These are phyloP conservation scores for Ochetophila trinervis DNA, from an alignment of 306 rosid genomes.

Conservation along the genomic window DNA sequence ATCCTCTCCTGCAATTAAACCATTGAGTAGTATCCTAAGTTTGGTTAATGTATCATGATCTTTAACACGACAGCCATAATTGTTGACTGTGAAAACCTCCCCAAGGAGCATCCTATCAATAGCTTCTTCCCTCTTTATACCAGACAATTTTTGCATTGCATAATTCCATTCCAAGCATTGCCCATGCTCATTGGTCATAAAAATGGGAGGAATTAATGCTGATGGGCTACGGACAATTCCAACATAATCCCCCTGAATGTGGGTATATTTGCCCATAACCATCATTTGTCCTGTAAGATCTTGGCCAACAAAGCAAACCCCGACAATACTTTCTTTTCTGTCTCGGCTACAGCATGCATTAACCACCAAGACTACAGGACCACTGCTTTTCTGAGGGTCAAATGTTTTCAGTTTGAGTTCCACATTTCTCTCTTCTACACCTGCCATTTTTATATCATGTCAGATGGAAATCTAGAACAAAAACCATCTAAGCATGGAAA, in stretches of 20 bases:
- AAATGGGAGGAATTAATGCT: constrained; percentile 44
- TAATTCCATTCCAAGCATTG: constrained; percentile 45
- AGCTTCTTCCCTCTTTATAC: constrained; percentile 41
- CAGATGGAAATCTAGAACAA: not conserved
- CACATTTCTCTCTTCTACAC: constrained; percentile 33
- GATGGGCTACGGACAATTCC: constrained; percentile 44
- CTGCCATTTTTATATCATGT: constrained; percentile 22
- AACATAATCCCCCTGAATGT: constrained; percentile 42
- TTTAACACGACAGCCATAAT: constrained; percentile 39
- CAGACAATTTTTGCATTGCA: constrained; percentile 43
- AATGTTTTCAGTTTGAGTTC: constrained; percentile 41
- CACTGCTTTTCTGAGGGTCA: constrained; percentile 24
- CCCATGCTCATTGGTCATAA: constrained; percentile 38
- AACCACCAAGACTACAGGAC: constrained; percentile 36
- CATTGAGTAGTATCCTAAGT: constrained; percentile 34
- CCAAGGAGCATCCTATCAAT: constrained; percentile 36
- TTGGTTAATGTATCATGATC: constrained; percentile 38
- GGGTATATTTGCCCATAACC: constrained; percentile 37
- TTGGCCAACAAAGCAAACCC: constrained; percentile 37
- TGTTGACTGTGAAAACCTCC: constrained; percentile 36
- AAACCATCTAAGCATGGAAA: not conserved
- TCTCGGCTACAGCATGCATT: constrained; percentile 46
- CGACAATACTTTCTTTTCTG: constrained; percentile 33
- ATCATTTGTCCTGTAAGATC: constrained; percentile 40
- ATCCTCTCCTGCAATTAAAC: constrained; percentile 31